Percentiles rank a stretch among this genome's conserved stretches.
Conservation (phyloP, 108 stramenopile genomes). For the Nannochloropsis salina region DNA sequence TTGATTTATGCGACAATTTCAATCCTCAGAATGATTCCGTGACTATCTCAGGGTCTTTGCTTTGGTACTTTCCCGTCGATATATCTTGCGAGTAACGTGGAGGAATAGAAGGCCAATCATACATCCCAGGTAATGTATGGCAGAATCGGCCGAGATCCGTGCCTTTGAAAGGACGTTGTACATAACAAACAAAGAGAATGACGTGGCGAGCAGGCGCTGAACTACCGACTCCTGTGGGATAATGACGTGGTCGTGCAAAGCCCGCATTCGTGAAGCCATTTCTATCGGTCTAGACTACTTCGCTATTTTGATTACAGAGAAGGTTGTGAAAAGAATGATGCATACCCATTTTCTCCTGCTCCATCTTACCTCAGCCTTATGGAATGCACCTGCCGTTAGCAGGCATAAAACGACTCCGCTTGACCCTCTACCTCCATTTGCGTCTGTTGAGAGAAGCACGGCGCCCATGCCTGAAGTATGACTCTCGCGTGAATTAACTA, state of each 20-base stretch:
- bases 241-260: background rate
- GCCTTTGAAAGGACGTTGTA: background rate
- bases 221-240: background rate
- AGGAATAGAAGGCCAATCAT: background rate
- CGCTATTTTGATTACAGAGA: too few species aligned
- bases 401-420: background rate
- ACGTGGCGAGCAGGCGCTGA: background rate
- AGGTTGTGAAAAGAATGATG: too few species aligned
- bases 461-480: background rate
- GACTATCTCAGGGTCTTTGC: too few species aligned
- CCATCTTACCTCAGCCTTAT: background rate
- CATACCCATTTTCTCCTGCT: too few species aligned
- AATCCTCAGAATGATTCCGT: too few species aligned
- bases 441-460: background rate
- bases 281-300: background rate
- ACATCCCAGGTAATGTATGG: slow-evolving; percentile 3
- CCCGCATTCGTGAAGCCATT: background rate
- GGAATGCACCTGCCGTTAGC: background rate
- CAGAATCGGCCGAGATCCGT: background rate
- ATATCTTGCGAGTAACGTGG: background rate
- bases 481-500: too few species aligned
- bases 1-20: too few species aligned
- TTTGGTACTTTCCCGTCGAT: background rate
- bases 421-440: slow-evolving; percentile 10
- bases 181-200: background rate